Conservation (phyloP, 139 green algal species). For the Tetraselmis striata region DNA sequence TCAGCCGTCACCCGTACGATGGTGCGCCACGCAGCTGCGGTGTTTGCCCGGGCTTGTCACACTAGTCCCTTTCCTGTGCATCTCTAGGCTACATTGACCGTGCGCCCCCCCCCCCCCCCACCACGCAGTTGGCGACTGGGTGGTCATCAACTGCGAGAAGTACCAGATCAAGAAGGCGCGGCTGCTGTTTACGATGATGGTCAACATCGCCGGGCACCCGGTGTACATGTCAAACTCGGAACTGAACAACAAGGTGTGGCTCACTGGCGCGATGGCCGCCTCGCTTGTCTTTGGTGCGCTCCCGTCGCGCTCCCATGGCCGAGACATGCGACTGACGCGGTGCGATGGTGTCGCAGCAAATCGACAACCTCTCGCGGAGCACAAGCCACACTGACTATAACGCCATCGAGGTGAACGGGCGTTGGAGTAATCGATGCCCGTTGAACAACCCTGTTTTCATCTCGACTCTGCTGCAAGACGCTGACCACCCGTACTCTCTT, state of each 20-base stretch:
- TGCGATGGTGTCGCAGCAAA: too few species aligned
- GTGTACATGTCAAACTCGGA: background rate
- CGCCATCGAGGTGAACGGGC: background rate
- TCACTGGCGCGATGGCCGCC: too few species aligned
- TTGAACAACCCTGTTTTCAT: too few species aligned
- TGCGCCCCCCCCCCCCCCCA: too few species aligned
- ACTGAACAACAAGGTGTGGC: background rate
- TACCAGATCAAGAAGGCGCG: background rate
- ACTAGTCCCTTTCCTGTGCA: background rate
- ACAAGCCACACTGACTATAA: background rate
- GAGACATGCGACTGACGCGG: too few species aligned
- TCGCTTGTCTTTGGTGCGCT: too few species aligned
- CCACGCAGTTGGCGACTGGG: background rate
- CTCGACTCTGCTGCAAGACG: too few species aligned
- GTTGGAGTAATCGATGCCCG: too few species aligned
- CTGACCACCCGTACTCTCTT: too few species aligned
- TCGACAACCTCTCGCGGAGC: background rate
- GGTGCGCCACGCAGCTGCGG: background rate
- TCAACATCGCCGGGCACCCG: background rate
- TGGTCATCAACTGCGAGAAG: background rate
- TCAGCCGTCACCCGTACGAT: background rate
- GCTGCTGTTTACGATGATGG: background rate
- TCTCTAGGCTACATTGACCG: background rate
- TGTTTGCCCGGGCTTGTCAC: background rate
- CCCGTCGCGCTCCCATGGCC: too few species aligned